phyloP scores from a whole-genome alignment of 768 basidiomycete species.

The Naganishia randhawae region DNA sequence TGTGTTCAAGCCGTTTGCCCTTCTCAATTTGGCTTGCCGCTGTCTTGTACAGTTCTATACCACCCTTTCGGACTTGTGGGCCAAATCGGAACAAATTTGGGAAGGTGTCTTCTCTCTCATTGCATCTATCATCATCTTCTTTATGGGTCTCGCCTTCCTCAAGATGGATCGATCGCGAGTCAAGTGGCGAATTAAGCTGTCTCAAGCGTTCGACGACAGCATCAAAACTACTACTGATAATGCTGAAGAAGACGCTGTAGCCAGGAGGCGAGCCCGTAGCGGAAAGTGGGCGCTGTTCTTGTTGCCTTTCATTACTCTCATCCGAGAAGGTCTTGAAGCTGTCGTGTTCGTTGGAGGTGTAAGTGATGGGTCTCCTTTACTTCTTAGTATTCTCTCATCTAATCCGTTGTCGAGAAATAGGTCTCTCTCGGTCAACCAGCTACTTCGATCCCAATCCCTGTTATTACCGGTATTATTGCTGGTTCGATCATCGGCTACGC shows the following conservation, averaged over 20 bases:
- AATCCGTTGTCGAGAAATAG: slow-evolving; percentile 30
- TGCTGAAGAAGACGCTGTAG: slow-evolving; percentile 33
- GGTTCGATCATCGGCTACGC: slow-evolving; percentile 66
- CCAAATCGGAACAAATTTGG: slow-evolving; percentile 81
- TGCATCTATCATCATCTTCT: slow-evolving; percentile 68
- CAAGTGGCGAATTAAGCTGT: slow-evolving; percentile 90
- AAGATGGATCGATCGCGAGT: slow-evolving; percentile 88
- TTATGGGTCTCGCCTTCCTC: slow-evolving; percentile 91
- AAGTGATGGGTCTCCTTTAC: neutral
- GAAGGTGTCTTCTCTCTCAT: slow-evolving; percentile 65
- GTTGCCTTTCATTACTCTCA: slow-evolving; percentile 82
- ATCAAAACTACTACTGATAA: slow-evolving; percentile 18
- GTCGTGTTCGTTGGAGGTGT: slow-evolving; percentile 88
- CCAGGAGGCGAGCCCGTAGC: slow-evolving; percentile 54
- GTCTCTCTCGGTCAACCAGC: slow-evolving; percentile 78
- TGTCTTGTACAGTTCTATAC: slow-evolving; percentile 68
- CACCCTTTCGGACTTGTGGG: slow-evolving; percentile 76
- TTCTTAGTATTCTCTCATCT: neutral
- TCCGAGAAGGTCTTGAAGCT: slow-evolving; percentile 91
- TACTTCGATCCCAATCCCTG: slow-evolving; percentile 80
- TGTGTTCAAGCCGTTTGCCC: neutral
- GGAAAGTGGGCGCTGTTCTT: slow-evolving; percentile 81
- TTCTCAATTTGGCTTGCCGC: neutral
- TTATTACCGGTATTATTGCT: slow-evolving; percentile 75
- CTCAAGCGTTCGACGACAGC: slow-evolving; percentile 62